These are phyloP conservation scores for Albizia julibrissin DNA, from an alignment of 306 rosid genomes.

Conservation along the genomic window DNA sequence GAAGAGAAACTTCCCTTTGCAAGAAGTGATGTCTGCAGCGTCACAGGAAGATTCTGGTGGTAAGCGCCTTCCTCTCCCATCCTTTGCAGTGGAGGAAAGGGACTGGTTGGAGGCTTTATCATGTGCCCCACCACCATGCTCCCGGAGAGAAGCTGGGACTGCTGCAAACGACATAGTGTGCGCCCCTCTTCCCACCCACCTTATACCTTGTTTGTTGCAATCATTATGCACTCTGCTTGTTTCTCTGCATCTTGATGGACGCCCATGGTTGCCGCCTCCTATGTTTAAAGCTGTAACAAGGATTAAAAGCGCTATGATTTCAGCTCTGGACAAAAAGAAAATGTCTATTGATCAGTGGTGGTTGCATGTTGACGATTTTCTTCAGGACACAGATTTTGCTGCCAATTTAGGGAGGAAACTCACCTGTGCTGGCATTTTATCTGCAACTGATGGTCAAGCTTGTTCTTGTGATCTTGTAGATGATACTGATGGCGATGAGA, in stretches of 20 bases:
- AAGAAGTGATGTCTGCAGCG: slow-evolving; percentile 71
- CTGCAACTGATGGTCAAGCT: slow-evolving; percentile 42
- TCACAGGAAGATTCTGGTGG: slow-evolving; percentile 49
- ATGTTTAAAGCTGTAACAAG: slow-evolving; percentile 60
- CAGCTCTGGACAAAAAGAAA: slow-evolving; percentile 62
- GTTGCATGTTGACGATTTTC: slow-evolving; percentile 68
- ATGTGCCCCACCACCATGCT: slow-evolving; percentile 83
- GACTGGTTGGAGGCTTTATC: slow-evolving; percentile 94
- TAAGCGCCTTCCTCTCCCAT: slow-evolving; percentile 71
- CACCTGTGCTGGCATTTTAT: slow-evolving; percentile 61
- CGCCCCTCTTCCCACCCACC: slow-evolving; percentile 84
- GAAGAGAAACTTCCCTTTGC: slow-evolving; percentile 95
- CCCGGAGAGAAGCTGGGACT: slow-evolving; percentile 89
- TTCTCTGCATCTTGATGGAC: slow-evolving; percentile 81
- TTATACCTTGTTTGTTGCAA: slow-evolving; percentile 74
- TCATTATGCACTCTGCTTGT: slow-evolving; percentile 78
- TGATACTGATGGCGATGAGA: slow-evolving; percentile 31
- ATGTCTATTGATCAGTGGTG: slow-evolving; percentile 75
- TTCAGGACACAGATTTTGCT: slow-evolving; percentile 64
- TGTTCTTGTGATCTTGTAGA: slow-evolving; percentile 44
- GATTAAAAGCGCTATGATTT: slow-evolving; percentile 67
- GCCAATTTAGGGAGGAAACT: slow-evolving; percentile 65
- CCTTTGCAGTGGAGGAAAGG: slow-evolving; percentile 91
- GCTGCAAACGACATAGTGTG: slow-evolving; percentile 87
- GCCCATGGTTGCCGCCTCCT: slow-evolving; percentile 67